Base-by-base conservation (phyloP, 2,329 filamentous ascomycete species). In the Epichloe baconii region DNA sequence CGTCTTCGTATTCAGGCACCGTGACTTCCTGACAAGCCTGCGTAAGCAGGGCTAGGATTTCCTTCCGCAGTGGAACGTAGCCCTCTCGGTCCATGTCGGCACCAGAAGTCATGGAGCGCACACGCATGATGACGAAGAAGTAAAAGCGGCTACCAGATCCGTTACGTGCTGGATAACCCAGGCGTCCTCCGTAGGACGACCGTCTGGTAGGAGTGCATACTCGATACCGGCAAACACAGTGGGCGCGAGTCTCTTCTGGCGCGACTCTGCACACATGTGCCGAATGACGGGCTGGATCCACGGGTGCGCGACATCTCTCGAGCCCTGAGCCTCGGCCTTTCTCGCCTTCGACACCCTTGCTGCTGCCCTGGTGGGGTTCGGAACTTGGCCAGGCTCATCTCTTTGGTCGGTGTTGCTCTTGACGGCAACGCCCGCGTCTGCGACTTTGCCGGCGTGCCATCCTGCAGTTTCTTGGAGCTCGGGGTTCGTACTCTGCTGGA, bases 191-290 rank as follows among this genome's bases (percentile, higher is more conserved):
- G 71, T 71, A 38, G 64, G 66, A 26, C 60, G 63, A n/a, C 74
- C 73, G 12, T 65, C 64, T 0, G 72, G 71, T 1, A 65, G 62
- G 11, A 73, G 58, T 47, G 79, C 74, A 17, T 71, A 68, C 71
- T 85, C 83, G 48, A 89, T 75, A 1, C 86, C 88, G 0, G 86
- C 83, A 47, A 87, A 78, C 0, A 94, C 77, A 50, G 88, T 86
- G 0, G 85, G 85, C 0, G 79, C 80, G 3, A 89, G 75, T 4
- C 71, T 73, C 6, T 77, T 74, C 0, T 81, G 78, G 1, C 74
- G 72, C 10, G 88, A 73, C 23, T 77, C 74, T 40, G 74, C 75
- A 63, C 85, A 69, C 11, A 94, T 66, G 52, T 75, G 76, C 23
- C 85, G 77, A 8, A 88, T 79, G 0, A 79, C 75, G 1, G 83